Evolutionary conservation across 148 eudicot species (phyloP), one percentile per base, ranked within the genome.

Genomic region (Bassia scoparia): DNA sequence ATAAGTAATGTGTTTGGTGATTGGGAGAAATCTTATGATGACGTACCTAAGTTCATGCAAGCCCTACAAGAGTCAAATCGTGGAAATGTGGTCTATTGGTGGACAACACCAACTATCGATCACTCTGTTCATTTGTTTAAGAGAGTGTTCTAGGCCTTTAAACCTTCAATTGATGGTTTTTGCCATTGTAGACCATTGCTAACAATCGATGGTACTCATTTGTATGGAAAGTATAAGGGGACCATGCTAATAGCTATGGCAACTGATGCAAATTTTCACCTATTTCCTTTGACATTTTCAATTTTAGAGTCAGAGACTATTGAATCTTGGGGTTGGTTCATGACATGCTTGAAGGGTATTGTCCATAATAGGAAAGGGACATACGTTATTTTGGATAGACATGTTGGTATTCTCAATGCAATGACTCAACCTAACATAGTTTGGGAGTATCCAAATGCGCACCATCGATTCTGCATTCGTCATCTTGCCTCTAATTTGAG

Each of bases 81-180:
- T 3, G 53, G 69, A 12, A 66, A 1, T 4, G 52, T 43, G 18
- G 33, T 66, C 0, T 2, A 66, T 11, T 66, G 66, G 54, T 41
- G 35, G 0, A 56, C 38, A 1, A 24, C 17, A 11, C 8, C 26
- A 8, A 59, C 30, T 3, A 2, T 2, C 0, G 33, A 7, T 27
- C 37, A 35, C 3, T 17, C 24, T 7, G 2, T 15, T 2, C 7
- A 18, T 0, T 6, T 71, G 13, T 71, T 71, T 38, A 3, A 26
- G 21, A 3, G 74, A n/a, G 63, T 70, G 33, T 54, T 55, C 38
- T 70, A 50, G 74, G 64, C 46, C 12, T 73, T 73, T 50, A 41
- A 35, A 26, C 76, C 76, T 11, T 59, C 26, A 15, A 71, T 58
- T 56, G 54, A 71, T 0, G 72, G 72, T 7, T 68, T 68, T 29